Evolutionary conservation across 1,284 basidiomycete species (phyloP), one percentile per base, ranked within the genome.

Genomic region (Schizophyllum amplum): DNA sequence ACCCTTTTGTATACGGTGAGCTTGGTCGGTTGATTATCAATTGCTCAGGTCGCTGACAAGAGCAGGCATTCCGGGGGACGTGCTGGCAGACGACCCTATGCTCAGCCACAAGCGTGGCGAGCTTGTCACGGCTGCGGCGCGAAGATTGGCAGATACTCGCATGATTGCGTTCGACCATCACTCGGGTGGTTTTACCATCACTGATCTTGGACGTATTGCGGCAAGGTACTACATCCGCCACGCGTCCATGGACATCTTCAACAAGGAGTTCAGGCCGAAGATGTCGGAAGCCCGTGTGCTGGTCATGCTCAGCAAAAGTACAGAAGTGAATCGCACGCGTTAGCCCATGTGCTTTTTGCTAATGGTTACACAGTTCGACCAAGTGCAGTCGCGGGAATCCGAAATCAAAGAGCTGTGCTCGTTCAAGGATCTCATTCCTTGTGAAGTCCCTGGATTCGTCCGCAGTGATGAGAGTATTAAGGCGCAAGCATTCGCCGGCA

Each of bases 271-370:
- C 72, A 81, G 83, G 56, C 80, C 86, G 1, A 83, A 76, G 59
- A 98, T 99, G 94, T 86, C 89, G 13, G 96, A 99, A 70, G 97
- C 95, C 1, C 95, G 99, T 70, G 83, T 94, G 23, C 79, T 99
- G 52, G 80, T 73, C 5, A 85, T 98, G 83, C 79, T 99, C 46
- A 87, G 92, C 62, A 84, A 83, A 75, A 96, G 94, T 57, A 94
- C 92, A 9, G 97, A 99, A 78, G 92, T 92, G 60, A n/a, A n/a
- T n/a, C n/a, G n/a, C n/a, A n/a, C n/a, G n/a, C n/a, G n/a, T n/a
- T n/a, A n/a, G n/a, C n/a, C n/a, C n/a, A n/a, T n/a, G n/a, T n/a
- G n/a, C n/a, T n/a, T n/a, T n/a, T n/a, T n/a, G n/a, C n/a, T n/a
- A n/a, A n/a, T n/a, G n/a, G n/a, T n/a, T n/a, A n/a, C n/a, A n/a